Percentiles rank a stretch among this genome's conserved stretches.
These are phyloP conservation scores for Aspergillus vadensis DNA, from an alignment of 2,329 filamentous ascomycete species.

Conservation along the genomic window DNA sequence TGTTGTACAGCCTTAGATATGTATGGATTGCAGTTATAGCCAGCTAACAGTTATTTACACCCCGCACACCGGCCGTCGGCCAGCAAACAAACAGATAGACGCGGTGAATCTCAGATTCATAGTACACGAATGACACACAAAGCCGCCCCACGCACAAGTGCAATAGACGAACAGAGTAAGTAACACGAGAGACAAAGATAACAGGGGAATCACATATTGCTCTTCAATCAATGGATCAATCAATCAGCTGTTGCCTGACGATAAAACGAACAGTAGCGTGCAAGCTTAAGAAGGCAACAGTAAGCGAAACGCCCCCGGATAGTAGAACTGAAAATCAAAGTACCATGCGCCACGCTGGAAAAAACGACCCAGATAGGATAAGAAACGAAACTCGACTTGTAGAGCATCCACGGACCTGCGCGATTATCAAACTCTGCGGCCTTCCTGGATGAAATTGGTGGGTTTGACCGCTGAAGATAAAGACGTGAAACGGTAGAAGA, in stretches of 20 bases:
- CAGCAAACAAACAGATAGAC: not conserved
- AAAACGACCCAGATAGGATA: not conserved
- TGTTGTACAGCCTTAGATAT: not conserved
- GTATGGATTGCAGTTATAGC: constrained; percentile 10
- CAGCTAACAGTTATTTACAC: constrained; percentile 9
- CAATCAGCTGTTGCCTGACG: constrained; percentile 5
- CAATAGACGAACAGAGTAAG: constrained; percentile 2
- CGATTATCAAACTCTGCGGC: constrained; percentile 5
- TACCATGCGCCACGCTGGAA: constrained; percentile 9
- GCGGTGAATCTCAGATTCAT: constrained; percentile 4
- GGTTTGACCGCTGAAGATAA: not conserved
- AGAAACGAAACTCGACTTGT: not conserved
- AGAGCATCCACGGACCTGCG: constrained; percentile 23
- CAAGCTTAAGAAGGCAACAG: not conserved
- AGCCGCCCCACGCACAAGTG: constrained; percentile 11
- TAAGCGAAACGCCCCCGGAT: constrained; percentile 3
- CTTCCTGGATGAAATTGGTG: not conserved
- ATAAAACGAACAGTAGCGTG: not conserved
- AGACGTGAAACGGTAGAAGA: not conserved
- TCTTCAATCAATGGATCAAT: not conserved
- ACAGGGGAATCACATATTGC: constrained; percentile 22
- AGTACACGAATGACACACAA: constrained; percentile 5
- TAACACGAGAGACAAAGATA: constrained; percentile 5
- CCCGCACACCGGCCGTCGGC: not conserved
- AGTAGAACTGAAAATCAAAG: not conserved